phyloP scores from a whole-genome alignment of 805 yeast species.

The Spathaspora girioi region DNA sequence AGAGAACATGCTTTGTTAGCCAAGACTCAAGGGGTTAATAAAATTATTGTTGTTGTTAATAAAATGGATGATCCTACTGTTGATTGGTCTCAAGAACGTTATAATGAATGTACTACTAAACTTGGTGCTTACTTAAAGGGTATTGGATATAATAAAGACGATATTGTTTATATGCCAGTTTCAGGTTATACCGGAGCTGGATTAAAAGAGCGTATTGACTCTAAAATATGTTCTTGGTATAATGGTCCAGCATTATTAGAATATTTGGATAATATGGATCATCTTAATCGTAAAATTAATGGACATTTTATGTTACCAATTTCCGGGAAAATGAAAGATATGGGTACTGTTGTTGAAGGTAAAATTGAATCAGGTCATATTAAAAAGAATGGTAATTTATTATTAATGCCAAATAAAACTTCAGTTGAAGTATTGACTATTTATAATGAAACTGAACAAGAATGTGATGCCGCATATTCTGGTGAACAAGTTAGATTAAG shows the following conservation, averaged over 20 bases:
- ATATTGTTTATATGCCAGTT: conserved; percentile 91
- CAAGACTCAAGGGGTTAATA: conserved; percentile 97
- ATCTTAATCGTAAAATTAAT: conserved; percentile 79
- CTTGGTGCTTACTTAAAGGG: conserved; percentile 75
- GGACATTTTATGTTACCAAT: conserved; percentile 98
- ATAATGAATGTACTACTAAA: conserved; percentile 89
- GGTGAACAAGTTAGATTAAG: conserved; percentile 97
- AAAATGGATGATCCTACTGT: conserved; percentile 99
- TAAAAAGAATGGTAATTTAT: conserved; percentile 68
- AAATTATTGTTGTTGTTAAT: conserved; percentile 88
- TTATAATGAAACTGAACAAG: conserved; percentile 93
- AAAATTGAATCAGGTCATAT: conserved; percentile 95
- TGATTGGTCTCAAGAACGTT: conserved; percentile 91
- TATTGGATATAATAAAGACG: conserved; percentile 86
- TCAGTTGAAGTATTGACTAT: conserved; percentile 82
- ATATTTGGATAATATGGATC: conserved; percentile 77
- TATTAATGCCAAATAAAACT: conserved; percentile 90
- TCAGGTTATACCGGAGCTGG: conserved; percentile 98
- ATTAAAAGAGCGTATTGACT: conserved; percentile 76
- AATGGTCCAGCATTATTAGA: conserved; percentile 88
- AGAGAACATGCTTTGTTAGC: conserved; percentile 97
- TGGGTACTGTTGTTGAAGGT: conserved; percentile 98
- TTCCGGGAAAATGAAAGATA: conserved; percentile 90
- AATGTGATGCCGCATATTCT: conserved; percentile 82
- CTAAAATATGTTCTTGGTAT: conserved; percentile 86